A percentile compares a stretch with the other conserved stretches of the same genome.
Evolutionary conservation across 2,329 filamentous ascomycete genomes (phyloP).

Genomic region (Taxawa tesnikishii): DNA sequence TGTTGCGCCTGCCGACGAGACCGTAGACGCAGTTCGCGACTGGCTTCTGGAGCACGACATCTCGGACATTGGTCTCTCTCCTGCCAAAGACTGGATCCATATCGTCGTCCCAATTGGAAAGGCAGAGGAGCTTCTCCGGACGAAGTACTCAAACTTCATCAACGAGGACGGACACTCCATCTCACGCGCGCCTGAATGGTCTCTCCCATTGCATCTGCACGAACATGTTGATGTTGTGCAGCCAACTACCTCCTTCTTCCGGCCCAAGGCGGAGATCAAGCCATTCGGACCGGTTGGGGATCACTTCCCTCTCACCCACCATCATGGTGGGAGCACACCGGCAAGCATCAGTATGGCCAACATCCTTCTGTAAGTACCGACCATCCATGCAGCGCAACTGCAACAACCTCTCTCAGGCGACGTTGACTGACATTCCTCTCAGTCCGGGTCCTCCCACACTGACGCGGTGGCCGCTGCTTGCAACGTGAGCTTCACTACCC

Average conservation of each 20-base stretch:
- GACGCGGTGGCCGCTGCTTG: conserved; percentile 28
- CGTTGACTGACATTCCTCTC: too few relatives aligned
- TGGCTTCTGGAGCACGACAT: conserved; percentile 46
- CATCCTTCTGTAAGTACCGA: background rate
- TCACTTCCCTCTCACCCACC: conserved; percentile 6
- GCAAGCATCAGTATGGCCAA: conserved; percentile 10
- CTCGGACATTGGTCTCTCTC: conserved; percentile 25
- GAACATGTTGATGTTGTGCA: conserved; percentile 40
- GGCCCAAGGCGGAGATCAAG: conserved; percentile 17
- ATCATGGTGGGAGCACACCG: conserved; percentile 9
- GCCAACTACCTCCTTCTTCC: conserved; percentile 49
- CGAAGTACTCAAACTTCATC: conserved; percentile 40
- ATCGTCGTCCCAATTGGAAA: conserved; percentile 38
- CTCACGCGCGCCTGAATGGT: conserved; percentile 44
- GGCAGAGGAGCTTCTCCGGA: conserved; percentile 41
- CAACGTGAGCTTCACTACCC: conserved; percentile 39
- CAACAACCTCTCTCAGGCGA: background rate
- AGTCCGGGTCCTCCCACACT: conserved; percentile 7
- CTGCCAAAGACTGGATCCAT: conserved; percentile 46
- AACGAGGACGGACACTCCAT: conserved; percentile 37
- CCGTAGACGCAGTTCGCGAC: conserved; percentile 39
- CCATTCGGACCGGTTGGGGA: conserved; percentile 13
- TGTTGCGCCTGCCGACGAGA: conserved; percentile 40
- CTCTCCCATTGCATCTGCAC: conserved; percentile 44
- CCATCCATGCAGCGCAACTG: background rate